Evolutionary conservation across 352 stramenopile genomes (phyloP).

Genomic region (Proteromonas lacertae): DNA sequence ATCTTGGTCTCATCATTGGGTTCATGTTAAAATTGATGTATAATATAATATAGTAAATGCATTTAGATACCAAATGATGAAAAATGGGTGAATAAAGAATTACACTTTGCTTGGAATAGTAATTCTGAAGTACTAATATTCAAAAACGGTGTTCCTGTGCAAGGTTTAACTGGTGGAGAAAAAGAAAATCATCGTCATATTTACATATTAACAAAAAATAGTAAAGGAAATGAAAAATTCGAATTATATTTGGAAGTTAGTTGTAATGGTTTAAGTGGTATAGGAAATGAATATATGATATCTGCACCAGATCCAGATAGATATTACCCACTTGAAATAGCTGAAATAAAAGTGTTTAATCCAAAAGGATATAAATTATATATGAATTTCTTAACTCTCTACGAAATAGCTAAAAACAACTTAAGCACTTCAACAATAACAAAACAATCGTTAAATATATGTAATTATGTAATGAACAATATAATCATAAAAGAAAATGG

Average conservation of each 20-base stretch:
- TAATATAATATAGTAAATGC: too few relatives aligned
- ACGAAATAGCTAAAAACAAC: neutral
- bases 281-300: conserved; percentile 1
- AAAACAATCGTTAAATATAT: neutral
- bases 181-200: neutral
- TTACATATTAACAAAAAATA: neutral
- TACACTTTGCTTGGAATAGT: conserved; percentile 1
- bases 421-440: neutral
- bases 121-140: conserved; percentile 1
- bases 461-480: neutral
- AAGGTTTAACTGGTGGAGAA: conserved; percentile 1
- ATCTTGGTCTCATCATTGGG: too few relatives aligned
- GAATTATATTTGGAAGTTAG: neutral
- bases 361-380: neutral
- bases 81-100: too few relatives aligned
- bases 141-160: neutral
- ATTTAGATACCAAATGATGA: too few relatives aligned
- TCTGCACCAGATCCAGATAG: neutral
- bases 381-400: neutral
- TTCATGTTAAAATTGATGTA: too few relatives aligned
- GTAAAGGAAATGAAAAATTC: neutral
- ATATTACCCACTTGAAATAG: neutral
- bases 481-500: neutral
- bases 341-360: neutral
- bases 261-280: conserved; percentile 1